Conservation (phyloP, 768 basidiomycete species). For the Tricholoma matsutake region DNA sequence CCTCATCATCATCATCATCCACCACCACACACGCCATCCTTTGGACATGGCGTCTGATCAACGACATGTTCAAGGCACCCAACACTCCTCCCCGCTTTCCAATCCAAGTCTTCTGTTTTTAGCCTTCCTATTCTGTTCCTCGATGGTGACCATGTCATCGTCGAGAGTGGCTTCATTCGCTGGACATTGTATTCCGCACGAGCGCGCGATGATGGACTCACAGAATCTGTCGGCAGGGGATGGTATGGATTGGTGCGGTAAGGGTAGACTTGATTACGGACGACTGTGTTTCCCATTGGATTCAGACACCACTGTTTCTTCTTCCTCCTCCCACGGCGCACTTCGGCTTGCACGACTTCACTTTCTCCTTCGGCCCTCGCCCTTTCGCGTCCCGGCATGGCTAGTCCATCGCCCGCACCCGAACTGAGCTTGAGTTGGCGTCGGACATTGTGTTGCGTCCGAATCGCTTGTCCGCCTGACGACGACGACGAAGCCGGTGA, state of each 20-base stretch:
- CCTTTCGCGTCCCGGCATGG: conserved; percentile 23
- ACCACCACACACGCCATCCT: conserved; percentile 10
- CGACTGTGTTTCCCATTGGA: conserved; percentile 17
- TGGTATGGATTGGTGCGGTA: conserved; percentile 25
- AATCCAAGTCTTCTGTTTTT: conserved; percentile 15
- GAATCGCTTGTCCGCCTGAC: conserved; percentile 10
- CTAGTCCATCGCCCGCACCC: conserved; percentile 33
- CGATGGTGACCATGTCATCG: conserved; percentile 13
- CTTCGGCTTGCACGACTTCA: conserved; percentile 19
- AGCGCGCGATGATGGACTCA: conserved; percentile 18
- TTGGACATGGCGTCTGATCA: conserved; percentile 43
- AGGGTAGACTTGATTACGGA: conserved; percentile 25
- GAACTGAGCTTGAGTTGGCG: conserved; percentile 18
- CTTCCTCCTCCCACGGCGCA: conserved; percentile 13
- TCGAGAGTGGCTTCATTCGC: conserved; percentile 22
- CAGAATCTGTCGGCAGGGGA: conserved; percentile 22
- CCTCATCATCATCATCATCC: neutral
- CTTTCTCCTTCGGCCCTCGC: conserved; percentile 17
- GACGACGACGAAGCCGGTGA: conserved; percentile 14
- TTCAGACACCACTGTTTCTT: conserved; percentile 16
- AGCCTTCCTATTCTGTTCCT: conserved; percentile 14
- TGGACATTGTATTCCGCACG: conserved; percentile 34
- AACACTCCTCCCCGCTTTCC: conserved; percentile 17
- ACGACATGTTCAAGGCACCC: conserved; percentile 13
- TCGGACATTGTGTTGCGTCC: conserved; percentile 7